Base-by-base conservation (phyloP, 495 filamentous ascomycete genomes). In the Peziza echinospora region DNA sequence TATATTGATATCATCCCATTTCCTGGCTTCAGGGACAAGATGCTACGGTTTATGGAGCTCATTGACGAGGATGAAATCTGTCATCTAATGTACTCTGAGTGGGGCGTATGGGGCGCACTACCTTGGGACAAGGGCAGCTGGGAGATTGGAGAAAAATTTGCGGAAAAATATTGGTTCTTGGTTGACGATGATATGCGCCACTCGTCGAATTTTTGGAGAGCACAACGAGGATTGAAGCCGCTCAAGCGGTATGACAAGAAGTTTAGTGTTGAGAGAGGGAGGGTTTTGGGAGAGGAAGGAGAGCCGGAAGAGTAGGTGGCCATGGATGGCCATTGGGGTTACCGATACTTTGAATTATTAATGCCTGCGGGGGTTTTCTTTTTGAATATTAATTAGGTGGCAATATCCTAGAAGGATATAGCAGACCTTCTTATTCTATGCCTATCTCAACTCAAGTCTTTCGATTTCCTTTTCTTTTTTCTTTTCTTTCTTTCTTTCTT, bases 1-100 rank as follows among this genome's bases (percentile, higher is more conserved):
- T 58, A 54, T 44, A 58, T 58, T 25, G 55, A 58, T 46, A 24
- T 24, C 17, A 23, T 54, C 10, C 55, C 55, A 42, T 54, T 58
- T 23, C 40, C 42, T 13, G 55, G 48, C 5, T 54, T 58, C 46
- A 45, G 51, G 37, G 51, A 53, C 45, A 26, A 23, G 10, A 10
- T 58, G n/a, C 42, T 57, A 19, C 50, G 49, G 6, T 57, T 45
- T 48, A 37, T 47, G 39, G 37, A 54, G 46, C 49, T 46, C 39
- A n/a, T 45, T 5, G 47, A 48, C 26, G 55, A 58, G 16, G 34
- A 19, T 21, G 48, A 49, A n/a, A 13, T 58, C 10, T 54, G 51
- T 22, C 21, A 22, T 11, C 23, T 39, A 9, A 55, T 58, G 47
- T 46, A 47, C 44, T 47, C 51, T 34, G 46, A 45, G 23, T 55